Evolutionary conservation across 768 basidiomycete genomes (phyloP).

Genomic region (Leccinum rimulosum): DNA sequence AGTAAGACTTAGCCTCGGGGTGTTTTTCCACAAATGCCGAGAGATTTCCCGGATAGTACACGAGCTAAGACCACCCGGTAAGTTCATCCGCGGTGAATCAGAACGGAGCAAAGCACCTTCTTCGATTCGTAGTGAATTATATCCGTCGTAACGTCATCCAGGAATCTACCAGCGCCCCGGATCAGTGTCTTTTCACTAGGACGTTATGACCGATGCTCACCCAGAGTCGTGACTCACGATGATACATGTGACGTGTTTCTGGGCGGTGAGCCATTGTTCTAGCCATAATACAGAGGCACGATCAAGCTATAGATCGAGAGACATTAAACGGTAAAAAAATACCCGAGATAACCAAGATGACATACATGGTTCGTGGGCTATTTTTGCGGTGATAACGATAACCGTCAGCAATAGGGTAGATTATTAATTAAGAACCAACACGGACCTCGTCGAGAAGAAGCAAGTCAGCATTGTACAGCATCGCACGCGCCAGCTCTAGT

Average conservation of each 20-base stretch:
- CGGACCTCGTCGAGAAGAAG: conserved; percentile 80
- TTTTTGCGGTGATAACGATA: conserved; percentile 29
- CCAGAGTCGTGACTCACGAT: conserved; percentile 97
- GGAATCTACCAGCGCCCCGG: conserved; percentile 54
- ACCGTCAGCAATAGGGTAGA: conserved; percentile 17
- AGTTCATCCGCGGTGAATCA: conserved; percentile 15
- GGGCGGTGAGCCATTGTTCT: conserved; percentile 79
- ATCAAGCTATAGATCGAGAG: conserved; percentile 55
- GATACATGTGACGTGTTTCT: conserved; percentile 84
- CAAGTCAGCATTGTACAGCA: conserved; percentile 92
- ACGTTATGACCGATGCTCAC: conserved; percentile 41
- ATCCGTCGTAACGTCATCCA: conserved; percentile 94
- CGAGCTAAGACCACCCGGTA: conserved; percentile 52
- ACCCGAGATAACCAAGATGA: conserved; percentile 23
- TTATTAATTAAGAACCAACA: conserved; percentile 20
- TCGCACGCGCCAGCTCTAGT: conserved; percentile 91
- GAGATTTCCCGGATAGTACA: conserved; percentile 91
- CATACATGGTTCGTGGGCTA: conserved; percentile 90
- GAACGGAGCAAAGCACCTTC: conserved; percentile 50
- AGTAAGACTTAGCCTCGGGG: conserved; percentile 94
- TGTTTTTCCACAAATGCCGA: conserved; percentile 86
- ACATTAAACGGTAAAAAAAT: conserved; percentile 14
- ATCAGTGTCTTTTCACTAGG: conserved; percentile 8
- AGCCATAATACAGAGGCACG: conserved; percentile 88
- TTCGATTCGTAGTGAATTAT: conserved; percentile 97